These are phyloP conservation scores for Elsinoe fawcettii DNA, from an alignment of 2,329 filamentous ascomycete species.

Conservation along the genomic window DNA sequence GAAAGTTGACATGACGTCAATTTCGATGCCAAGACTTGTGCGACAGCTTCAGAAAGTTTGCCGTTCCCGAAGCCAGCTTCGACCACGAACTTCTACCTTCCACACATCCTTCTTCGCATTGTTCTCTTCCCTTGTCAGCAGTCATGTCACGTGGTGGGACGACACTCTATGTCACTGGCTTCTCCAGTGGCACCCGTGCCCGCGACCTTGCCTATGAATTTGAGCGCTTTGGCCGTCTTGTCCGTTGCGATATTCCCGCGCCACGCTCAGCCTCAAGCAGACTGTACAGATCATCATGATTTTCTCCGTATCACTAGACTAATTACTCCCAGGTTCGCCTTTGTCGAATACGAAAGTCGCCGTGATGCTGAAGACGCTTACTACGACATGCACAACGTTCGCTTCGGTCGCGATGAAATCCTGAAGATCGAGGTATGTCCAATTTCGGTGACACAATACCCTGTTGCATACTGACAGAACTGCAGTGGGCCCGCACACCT, in stretches of 20 bases:
- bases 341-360: conserved; percentile 97
- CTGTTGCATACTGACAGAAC: background rate
- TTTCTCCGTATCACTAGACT: conserved; percentile 1
- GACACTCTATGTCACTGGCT: conserved; percentile 97
- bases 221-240: conserved; percentile 98
- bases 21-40: background rate
- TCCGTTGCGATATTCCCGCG: conserved; percentile 96
- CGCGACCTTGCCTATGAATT: conserved; percentile 99
- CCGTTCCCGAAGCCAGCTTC: background rate
- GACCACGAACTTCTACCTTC: background rate
- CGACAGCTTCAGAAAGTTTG: conserved; percentile 7
- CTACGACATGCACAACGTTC: conserved; percentile 99
- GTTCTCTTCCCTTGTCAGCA: background rate
- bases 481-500: conserved; percentile 95
- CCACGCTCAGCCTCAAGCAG: conserved; percentile 88
- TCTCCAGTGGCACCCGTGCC: conserved; percentile 96
- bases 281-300: conserved; percentile 65
- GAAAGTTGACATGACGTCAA: background rate
- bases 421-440: conserved; percentile 87
- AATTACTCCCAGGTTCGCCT: conserved; percentile 63
- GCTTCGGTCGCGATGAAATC: conserved; percentile 87
- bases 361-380: conserved; percentile 98
- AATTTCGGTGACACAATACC: background rate
- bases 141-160: conserved; percentile 81
- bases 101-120: background rate